Evolutionary conservation across 495 filamentous ascomycete genomes (phyloP).

Genomic region (Aspergillus bertholletiae): DNA sequence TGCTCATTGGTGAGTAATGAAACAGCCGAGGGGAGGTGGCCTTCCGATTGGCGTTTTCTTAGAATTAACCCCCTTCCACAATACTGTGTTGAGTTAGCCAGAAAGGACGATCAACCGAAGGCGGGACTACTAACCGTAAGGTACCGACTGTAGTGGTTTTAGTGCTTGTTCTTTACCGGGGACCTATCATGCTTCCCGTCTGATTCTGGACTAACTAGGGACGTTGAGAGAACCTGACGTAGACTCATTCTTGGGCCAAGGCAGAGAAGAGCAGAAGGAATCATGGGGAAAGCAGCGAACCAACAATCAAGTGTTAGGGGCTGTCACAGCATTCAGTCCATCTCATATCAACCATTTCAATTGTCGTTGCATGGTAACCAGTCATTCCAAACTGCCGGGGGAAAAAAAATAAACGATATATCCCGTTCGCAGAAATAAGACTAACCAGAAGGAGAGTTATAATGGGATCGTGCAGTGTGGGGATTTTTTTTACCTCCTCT

Average conservation of each 20-base stretch:
- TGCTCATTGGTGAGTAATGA: neutral
- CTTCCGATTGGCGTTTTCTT: neutral
- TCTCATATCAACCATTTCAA: too few relatives aligned
- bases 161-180: neutral
- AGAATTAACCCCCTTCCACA: neutral
- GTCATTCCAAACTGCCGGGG: neutral
- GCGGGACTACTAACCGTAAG: neutral
- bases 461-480: constrained; percentile 15
- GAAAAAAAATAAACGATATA: neutral
- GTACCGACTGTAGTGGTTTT: neutral
- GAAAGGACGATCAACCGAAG: neutral
- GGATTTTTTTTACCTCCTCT: constrained; percentile 5
- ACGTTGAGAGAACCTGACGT: too few relatives aligned
- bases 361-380: neutral
- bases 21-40: neutral
- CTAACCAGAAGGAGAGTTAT: neutral
- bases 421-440: too few relatives aligned
- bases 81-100: neutral
- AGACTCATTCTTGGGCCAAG: too few relatives aligned
- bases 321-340: too few relatives aligned
- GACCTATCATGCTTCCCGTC: neutral
- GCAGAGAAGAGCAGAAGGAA: too few relatives aligned
- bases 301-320: neutral
- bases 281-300: too few relatives aligned
- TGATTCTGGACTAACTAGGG: too few relatives aligned